Evolutionary conservation across 371 early-diverging fungal genomes (phyloP).

Genomic region (Rhizopus stolonifer): DNA sequence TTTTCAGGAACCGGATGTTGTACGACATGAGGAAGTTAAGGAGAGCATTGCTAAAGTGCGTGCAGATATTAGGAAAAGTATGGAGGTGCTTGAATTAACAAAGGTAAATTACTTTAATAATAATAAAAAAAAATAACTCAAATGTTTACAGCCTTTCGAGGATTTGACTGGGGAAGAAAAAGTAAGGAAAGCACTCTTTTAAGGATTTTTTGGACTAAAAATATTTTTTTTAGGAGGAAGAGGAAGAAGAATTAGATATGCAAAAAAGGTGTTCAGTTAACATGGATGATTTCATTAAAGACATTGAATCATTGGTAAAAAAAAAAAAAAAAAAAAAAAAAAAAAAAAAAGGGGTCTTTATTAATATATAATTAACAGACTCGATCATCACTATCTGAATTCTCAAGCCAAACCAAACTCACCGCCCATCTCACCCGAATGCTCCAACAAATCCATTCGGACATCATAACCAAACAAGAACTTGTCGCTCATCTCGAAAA

Average conservation of each 20-base stretch:
- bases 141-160: slow-evolving; percentile 34
- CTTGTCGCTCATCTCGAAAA: slow-evolving; percentile 59
- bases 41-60: slow-evolving; percentile 65
- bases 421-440: slow-evolving; percentile 43
- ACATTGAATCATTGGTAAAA: slow-evolving; percentile 34
- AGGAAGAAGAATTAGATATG: slow-evolving; percentile 34
- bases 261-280: slow-evolving; percentile 29
- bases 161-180: slow-evolving; percentile 43
- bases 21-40: slow-evolving; percentile 45
- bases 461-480: slow-evolving; percentile 69
- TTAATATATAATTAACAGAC: background rate
- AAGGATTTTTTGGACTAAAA: no score
- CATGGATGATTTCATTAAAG: slow-evolving; percentile 27
- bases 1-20: slow-evolving; percentile 25
- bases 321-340: background rate
- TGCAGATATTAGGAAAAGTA: slow-evolving; percentile 58
- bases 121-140: background rate
- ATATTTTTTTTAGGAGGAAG: slow-evolving; percentile 29
- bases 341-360: background rate
- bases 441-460: slow-evolving; percentile 69
- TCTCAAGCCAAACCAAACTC: slow-evolving; percentile 12
- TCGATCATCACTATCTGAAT: background rate
- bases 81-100: slow-evolving; percentile 44
- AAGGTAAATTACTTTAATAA: slow-evolving; percentile 1
- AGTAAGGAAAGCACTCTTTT: no score